A percentile compares a stretch with the other conserved stretches of the same genome.
Evolutionary conservation across 2,329 filamentous ascomycete genomes (phyloP).

Genomic region (Phialophora chinensis): DNA sequence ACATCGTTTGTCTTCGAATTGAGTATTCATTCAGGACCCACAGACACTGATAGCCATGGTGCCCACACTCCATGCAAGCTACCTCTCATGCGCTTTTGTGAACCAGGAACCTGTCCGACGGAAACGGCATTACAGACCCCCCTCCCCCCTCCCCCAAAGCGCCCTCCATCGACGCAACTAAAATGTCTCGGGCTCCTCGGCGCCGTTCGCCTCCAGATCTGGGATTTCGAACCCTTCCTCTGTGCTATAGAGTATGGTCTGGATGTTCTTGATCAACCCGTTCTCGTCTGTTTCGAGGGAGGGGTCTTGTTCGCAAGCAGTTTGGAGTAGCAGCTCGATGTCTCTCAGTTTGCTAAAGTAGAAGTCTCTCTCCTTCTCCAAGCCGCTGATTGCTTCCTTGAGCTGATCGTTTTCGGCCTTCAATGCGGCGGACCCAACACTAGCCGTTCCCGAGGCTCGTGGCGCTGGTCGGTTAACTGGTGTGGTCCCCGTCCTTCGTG

Average conservation of each 20-base stretch:
- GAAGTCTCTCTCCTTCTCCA: constrained; percentile 96
- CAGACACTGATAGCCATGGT: neutral
- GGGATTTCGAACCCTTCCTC: constrained; percentile 88
- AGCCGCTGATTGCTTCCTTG: constrained; percentile 91
- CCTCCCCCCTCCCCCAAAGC: neutral
- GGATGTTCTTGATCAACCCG: constrained; percentile 91
- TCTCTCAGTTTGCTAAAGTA: constrained; percentile 99
- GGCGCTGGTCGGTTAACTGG: constrained; percentile 48
- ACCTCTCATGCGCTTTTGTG: neutral
- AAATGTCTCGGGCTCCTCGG: constrained; percentile 52
- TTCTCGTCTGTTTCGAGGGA: constrained; percentile 94
- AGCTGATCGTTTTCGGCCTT: constrained; percentile 84
- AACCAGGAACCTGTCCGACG: neutral
- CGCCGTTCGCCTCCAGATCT: constrained; percentile 71
- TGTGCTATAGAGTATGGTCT: constrained; percentile 95
- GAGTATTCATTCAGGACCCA: neutral
- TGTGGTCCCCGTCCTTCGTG: constrained; percentile 66
- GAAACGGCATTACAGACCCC: neutral
- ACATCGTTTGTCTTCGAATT: neutral
- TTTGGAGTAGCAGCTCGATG: constrained; percentile 93
- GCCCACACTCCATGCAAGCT: neutral
- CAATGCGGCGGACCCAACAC: constrained; percentile 58
- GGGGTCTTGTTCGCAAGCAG: constrained; percentile 88
- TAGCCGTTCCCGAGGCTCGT: constrained; percentile 44
- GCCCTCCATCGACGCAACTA: constrained; percentile 26